These are phyloP conservation scores for Thelephora ganbajun DNA, from an alignment of 768 basidiomycete species.

Conservation along the genomic window DNA sequence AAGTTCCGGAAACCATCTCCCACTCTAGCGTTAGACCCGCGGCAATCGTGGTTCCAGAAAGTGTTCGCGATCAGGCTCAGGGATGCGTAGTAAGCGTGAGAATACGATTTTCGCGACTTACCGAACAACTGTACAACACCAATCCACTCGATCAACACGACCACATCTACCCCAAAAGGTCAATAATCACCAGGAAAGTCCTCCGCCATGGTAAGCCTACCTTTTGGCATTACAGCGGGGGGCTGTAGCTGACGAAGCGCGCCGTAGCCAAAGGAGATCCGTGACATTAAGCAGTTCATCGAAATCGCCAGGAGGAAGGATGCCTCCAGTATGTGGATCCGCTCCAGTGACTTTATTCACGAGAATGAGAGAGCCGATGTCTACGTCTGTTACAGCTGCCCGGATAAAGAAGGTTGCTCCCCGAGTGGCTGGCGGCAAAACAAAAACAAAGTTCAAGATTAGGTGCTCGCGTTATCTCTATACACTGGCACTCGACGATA, in stretches of 20 bases:
- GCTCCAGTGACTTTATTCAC: not conserved
- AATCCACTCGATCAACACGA: not conserved
- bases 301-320: conserved; percentile 95
- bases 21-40: too few species aligned
- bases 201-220: not conserved
- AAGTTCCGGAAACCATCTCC: too few species aligned
- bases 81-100: not conserved
- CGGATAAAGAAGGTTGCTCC: conserved; percentile 92
- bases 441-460: conserved; percentile 95
- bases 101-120: not conserved
- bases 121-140: not conserved
- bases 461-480: conserved; percentile 94
- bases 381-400: conserved; percentile 44
- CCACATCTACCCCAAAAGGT: not conserved
- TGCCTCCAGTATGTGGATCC: conserved; percentile 66
- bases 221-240: not conserved
- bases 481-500: conserved; percentile 91
- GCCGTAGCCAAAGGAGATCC: conserved; percentile 86
- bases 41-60: too few species aligned
- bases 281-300: conserved; percentile 98
- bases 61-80: too few species aligned
- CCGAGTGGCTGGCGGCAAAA: conserved; percentile 53
- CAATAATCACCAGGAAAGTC: not conserved
- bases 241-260: not conserved
- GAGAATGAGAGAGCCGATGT: conserved; percentile 1